phyloP scores from a whole-genome alignment of 768 basidiomycete genomes.

The Russula virescens region DNA sequence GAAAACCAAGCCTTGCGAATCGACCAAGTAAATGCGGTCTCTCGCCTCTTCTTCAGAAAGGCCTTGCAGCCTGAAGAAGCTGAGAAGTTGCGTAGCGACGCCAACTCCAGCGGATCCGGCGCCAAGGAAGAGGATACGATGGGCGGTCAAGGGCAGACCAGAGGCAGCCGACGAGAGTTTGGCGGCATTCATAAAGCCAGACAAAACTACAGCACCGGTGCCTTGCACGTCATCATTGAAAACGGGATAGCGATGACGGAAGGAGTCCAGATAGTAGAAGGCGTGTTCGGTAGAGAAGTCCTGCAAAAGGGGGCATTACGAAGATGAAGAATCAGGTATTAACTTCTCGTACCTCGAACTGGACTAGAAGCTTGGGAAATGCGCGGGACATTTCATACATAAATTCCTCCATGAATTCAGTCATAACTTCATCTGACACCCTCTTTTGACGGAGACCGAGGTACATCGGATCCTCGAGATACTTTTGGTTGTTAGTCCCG shows the following conservation, averaged over 20 bases:
- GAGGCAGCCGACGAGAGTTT: conserved; percentile 66
- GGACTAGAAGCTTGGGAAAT: conserved; percentile 80
- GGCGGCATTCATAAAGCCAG: conserved; percentile 86
- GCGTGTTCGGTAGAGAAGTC: conserved; percentile 93
- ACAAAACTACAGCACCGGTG: conserved; percentile 88
- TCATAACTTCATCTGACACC: conserved; percentile 56
- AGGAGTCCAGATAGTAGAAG: conserved; percentile 75
- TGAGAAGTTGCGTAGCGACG: conserved; percentile 82
- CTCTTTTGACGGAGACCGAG: conserved; percentile 76
- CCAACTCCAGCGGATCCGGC: conserved; percentile 92
- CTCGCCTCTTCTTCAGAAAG: conserved; percentile 73
- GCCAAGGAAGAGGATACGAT: conserved; percentile 88
- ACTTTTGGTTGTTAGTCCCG: conserved; percentile 79
- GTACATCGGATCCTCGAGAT: conserved; percentile 84
- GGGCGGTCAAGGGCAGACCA: conserved; percentile 59
- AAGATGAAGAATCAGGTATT: background rate
- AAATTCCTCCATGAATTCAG: conserved; percentile 89
- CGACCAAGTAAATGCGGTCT: conserved; percentile 72
- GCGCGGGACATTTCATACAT: conserved; percentile 71
- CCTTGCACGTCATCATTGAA: conserved; percentile 53
- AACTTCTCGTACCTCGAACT: conserved; percentile 58
- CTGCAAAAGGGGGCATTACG: conserved; percentile 32
- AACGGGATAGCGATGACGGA: conserved; percentile 66
- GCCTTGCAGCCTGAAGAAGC: conserved; percentile 83
- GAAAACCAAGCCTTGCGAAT: conserved; percentile 83